These are phyloP conservation scores for Myriosclerotinia scirpicola DNA, from an alignment of 2,329 filamentous ascomycete genomes.

Conservation along the genomic window DNA sequence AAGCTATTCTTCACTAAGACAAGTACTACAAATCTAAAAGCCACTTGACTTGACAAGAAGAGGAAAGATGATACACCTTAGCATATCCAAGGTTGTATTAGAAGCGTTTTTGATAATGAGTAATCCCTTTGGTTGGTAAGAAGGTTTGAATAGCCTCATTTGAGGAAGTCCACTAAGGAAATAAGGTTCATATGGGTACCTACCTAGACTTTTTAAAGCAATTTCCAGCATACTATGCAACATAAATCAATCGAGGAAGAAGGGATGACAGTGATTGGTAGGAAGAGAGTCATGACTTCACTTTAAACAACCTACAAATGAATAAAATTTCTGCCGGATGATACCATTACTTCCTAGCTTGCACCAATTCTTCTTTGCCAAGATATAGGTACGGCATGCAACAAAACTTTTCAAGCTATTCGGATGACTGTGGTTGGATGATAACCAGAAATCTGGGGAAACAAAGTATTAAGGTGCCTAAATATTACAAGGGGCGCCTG, in stretches of 20 bases:
- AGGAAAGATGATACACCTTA: background rate
- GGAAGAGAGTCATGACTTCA: too few species aligned
- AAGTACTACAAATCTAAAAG: background rate
- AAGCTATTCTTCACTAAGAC: background rate
- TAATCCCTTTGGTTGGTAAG: too few species aligned
- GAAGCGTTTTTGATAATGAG: background rate
- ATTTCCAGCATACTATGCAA: background rate
- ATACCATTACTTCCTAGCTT: background rate
- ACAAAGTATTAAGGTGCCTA: background rate
- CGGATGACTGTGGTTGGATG: background rate
- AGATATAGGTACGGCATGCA: too few species aligned
- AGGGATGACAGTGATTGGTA: background rate
- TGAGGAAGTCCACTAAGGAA: too few species aligned
- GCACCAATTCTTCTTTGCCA: too few species aligned
- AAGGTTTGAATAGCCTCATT: background rate
- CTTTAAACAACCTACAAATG: too few species aligned
- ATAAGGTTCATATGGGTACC: background rate
- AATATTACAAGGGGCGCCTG: background rate
- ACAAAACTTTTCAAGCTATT: background rate
- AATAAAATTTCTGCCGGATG: background rate
- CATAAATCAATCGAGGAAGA: background rate
- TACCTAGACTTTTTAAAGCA: background rate
- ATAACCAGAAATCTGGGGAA: background rate
- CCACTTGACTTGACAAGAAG: background rate
- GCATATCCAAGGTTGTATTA: too few species aligned